phyloP scores from a whole-genome alignment of 495 filamentous ascomycete species.

The Apodospora peruviana region DNA sequence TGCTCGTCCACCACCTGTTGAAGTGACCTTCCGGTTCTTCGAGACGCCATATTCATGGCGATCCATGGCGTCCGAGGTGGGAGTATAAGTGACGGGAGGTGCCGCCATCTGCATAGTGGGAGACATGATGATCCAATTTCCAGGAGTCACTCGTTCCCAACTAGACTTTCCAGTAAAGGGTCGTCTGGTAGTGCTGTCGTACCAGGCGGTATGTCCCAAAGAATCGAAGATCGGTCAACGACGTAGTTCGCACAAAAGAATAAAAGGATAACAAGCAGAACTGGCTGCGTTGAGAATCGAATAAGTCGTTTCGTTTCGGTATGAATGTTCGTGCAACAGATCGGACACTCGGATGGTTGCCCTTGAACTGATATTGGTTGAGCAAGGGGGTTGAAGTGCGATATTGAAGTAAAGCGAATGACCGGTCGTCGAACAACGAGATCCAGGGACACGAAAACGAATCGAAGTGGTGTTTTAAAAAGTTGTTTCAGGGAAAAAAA shows the following conservation, averaged over 20 bases:
- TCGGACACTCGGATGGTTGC: conserved; percentile 2
- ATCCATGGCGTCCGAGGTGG: conserved; percentile 42
- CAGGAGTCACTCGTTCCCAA: conserved; percentile 7
- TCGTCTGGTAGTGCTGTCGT: conserved; percentile 14
- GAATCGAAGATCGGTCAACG: conserved; percentile 17
- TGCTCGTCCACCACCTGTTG: conserved; percentile 66
- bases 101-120: conserved; percentile 43
- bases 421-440: conserved; percentile 14
- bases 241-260: conserved; percentile 10
- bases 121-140: conserved; percentile 32
- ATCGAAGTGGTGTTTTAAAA: conserved; percentile 5
- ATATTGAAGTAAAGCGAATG: conserved; percentile 15
- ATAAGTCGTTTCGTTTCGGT: conserved; percentile 22
- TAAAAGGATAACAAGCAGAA: conserved; percentile 23
- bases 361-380: conserved; percentile 1
- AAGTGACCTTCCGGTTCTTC: conserved; percentile 58
- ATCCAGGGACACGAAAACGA: conserved; percentile 15
- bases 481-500: conserved; percentile 16
- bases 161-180: not conserved
- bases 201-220: conserved; percentile 26
- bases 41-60: conserved; percentile 50
- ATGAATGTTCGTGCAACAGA: conserved; percentile 6
- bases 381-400: not conserved
- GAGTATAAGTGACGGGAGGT: conserved; percentile 34
- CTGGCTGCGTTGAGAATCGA: conserved; percentile 33